These are phyloP conservation scores for Naganishia onofrii DNA, from an alignment of 768 basidiomycete genomes.

Conservation along the genomic window DNA sequence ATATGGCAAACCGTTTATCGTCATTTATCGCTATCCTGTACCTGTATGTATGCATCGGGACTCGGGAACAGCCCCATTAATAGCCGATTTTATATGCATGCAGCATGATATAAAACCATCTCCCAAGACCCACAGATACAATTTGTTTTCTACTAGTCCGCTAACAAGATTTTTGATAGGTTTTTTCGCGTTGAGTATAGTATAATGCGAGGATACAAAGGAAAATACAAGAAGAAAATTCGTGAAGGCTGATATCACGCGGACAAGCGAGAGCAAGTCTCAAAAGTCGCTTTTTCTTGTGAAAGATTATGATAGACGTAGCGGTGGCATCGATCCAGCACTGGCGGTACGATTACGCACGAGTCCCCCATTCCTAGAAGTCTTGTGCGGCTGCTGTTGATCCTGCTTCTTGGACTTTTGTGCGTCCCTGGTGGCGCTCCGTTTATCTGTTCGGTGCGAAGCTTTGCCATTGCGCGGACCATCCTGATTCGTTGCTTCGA, in stretches of 20 bases:
- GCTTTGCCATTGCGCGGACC: neutral
- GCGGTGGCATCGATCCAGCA: conserved; percentile 26
- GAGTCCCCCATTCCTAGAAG: conserved; percentile 16
- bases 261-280: neutral
- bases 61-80: neutral
- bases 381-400: conserved; percentile 15
- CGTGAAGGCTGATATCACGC: no score
- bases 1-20: neutral
- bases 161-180: neutral
- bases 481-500: conserved; percentile 24
- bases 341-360: conserved; percentile 27
- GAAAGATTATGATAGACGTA: conserved; percentile 11
- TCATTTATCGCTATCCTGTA: neutral
- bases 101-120: neutral
- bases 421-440: neutral
- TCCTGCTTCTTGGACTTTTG: conserved; percentile 3
- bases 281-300: neutral
- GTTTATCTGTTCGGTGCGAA: neutral
- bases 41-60: neutral
- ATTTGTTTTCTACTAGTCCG: neutral
- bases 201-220: neutral
- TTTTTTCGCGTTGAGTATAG: neutral
- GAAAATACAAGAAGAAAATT: neutral
- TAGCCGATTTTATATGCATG: neutral
- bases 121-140: neutral